phyloP scores from a whole-genome alignment of 1,139 yeast genomes.

The Candida albicans region DNA sequence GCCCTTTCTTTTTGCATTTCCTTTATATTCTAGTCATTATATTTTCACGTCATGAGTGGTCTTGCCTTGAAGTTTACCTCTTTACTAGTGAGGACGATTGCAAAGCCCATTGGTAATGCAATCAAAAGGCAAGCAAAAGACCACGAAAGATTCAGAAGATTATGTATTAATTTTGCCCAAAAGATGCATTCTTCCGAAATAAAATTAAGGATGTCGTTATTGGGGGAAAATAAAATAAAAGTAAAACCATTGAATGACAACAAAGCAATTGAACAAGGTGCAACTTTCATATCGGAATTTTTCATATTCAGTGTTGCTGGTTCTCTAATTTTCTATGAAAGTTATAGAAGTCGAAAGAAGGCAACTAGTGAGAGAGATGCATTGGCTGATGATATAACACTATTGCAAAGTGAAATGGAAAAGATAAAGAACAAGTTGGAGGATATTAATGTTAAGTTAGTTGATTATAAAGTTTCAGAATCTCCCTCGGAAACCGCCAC shows the following conservation, averaged over 20 bases:
- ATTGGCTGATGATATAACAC: constrained; percentile 65
- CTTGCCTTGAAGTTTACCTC: constrained; percentile 77
- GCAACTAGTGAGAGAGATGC: constrained; percentile 61
- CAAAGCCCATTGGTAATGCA: constrained; percentile 77
- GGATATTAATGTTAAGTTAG: constrained; percentile 36
- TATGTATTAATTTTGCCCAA: constrained; percentile 76
- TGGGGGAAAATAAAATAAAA: constrained; percentile 58
- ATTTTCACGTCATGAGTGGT: constrained; percentile 38
- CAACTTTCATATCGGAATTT: constrained; percentile 73
- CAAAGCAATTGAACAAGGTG: constrained; percentile 82
- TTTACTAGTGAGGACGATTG: constrained; percentile 70
- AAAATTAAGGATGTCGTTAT: constrained; percentile 57
- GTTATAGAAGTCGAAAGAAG: constrained; percentile 66
- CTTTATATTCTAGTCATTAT: neutral
- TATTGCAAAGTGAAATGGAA: constrained; percentile 70
- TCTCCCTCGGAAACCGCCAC: constrained; percentile 22
- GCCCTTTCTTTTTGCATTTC: neutral
- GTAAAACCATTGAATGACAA: constrained; percentile 82
- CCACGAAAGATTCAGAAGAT: constrained; percentile 59
- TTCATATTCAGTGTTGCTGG: constrained; percentile 83
- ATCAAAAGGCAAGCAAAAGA: constrained; percentile 77
- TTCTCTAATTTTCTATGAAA: constrained; percentile 70
- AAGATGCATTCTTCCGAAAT: constrained; percentile 67
- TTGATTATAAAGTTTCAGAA: constrained; percentile 49
- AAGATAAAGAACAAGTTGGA: constrained; percentile 37